Base-by-base conservation (phyloP, 257 asterid genomes). In the Rehmannia glutinosa region DNA sequence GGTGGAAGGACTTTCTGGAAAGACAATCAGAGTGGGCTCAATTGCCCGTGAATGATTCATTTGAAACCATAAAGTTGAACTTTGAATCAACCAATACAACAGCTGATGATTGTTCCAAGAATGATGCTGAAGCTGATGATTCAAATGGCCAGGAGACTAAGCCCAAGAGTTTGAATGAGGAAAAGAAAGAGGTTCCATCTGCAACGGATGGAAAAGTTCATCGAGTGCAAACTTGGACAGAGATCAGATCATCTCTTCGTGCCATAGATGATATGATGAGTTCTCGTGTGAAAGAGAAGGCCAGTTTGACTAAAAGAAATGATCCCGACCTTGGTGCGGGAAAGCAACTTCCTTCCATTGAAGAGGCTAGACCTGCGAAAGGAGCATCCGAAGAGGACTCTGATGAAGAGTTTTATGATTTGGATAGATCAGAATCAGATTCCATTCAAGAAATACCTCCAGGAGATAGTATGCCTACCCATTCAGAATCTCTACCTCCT, bases 371-470 rank as follows among this genome's bases (percentile, higher is more conserved):
- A n/a, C n/a, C n/a, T n/a, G n/a, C n/a, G n/a, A n/a, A n/a, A 75
- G 92, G 86, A 64, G 81, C 84, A 53, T 64, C 88, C 43, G 99
- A 94, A 74, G 99, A 88, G 69, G 99, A 94, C 66, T 94, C 99
- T 9, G 97, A 94, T 70, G 99, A 94, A 69, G 97, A 88, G 81
- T 94, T 87, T 71, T 91, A 91, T 63, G 99, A 94, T 72, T 51
- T 94, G 80, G 99, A 94, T 66, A 86, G 93, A 79, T 81, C 97
- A 66, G 96, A 92, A 76, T 90, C 95, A 15, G 96, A 88, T 67
- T 54, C 83, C 35, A n/a, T 62, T 68, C 96, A 73, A 45, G 89
- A 84, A 63, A 69, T 73, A 38, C 55, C 78, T 46, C 53, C 66
- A n/a, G 64, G 55, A 66, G 85, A 86, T 45, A 59, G 72, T 76